Base-by-base conservation (phyloP, 2,329 filamentous ascomycete species). In the Paecilomyces formosus region DNA sequence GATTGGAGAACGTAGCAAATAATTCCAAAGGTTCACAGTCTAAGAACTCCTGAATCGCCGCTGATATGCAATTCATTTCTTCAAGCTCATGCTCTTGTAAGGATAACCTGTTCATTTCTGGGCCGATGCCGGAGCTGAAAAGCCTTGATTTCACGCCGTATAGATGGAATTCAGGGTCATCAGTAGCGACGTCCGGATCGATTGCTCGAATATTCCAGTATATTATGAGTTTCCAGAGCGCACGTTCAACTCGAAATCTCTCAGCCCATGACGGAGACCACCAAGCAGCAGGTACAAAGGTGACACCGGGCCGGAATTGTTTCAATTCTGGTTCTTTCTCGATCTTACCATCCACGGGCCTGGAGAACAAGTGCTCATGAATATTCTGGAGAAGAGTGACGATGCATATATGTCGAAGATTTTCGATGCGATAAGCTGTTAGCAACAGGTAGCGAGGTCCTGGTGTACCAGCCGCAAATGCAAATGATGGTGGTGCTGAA, bases 141-240 rank as follows among this genome's bases (percentile, higher is more conserved):
- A 9, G 39, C 15, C n/a, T n/a, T 45, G 18, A 4, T 45, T 45
- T 45, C 15, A 21, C 15, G 15, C 15, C 18, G 35, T 45, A 45
- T 21, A 6, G 15, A 45, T 15, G 3, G 8, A 45, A 45, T 6
- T 7, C 35, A 18, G 35, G 35, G 35, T 45, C 7, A 8, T 18
- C 35, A 18, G 35, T 18, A 45, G n/a, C 35, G 15, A 45, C 15
- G 15, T 45, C 35, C 3, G n/a, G 28, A 28, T 35, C 12, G 30
- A 56, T 56, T 52, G 54, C 30, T 52, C 33, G 55, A 51, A 57
- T 51, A 55, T 59, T 59, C 58, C 58, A 59, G 18, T 57, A 57
- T 6, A 57, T 57, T 21, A 59, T 35, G n/a, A 49, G 15, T 28
- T 49, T 57, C 58, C 58, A 59, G 21, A 57, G 53, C 1, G 58